Conservation (phyloP, 306 rosid genomes). For the Begonia masoniana region DNA sequence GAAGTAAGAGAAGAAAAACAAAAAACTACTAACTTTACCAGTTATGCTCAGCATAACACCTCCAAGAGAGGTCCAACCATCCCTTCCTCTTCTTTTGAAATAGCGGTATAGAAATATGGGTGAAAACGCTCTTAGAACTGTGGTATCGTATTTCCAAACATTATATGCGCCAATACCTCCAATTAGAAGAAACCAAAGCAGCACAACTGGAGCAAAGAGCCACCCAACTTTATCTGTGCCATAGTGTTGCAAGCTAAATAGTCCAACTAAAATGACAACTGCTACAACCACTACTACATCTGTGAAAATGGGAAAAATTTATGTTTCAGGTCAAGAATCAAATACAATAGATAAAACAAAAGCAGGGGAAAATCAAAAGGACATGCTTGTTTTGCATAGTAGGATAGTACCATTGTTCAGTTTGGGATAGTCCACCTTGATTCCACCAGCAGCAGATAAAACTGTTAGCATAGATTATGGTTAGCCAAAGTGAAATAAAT, state of each 20-base stretch:
- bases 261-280: constrained; percentile 62
- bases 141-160: constrained; percentile 63
- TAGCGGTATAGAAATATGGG: constrained; percentile 73
- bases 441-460: constrained; percentile 94
- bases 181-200: constrained; percentile 86
- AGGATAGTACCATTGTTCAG: constrained; percentile 45
- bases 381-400: constrained; percentile 10
- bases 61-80: constrained; percentile 89
- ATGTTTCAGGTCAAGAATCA: constrained; percentile 4
- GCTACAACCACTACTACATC: constrained; percentile 81
- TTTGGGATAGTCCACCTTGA: constrained; percentile 64
- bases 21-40: constrained; percentile 29
- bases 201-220: constrained; percentile 98
- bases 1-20: background rate
- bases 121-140: constrained; percentile 69
- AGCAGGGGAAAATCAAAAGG: constrained; percentile 5
- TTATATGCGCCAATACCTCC: constrained; percentile 91
- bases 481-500: no score
- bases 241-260: constrained; percentile 91
- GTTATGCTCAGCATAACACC: constrained; percentile 96
- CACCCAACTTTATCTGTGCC: constrained; percentile 97
- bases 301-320: constrained; percentile 23
- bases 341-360: constrained; percentile 1
- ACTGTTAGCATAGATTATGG: constrained; percentile 23
- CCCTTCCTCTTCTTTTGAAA: constrained; percentile 55